phyloP scores from a whole-genome alignment of 192 early-diverging fungal species.

The Diversispora eburnea region DNA sequence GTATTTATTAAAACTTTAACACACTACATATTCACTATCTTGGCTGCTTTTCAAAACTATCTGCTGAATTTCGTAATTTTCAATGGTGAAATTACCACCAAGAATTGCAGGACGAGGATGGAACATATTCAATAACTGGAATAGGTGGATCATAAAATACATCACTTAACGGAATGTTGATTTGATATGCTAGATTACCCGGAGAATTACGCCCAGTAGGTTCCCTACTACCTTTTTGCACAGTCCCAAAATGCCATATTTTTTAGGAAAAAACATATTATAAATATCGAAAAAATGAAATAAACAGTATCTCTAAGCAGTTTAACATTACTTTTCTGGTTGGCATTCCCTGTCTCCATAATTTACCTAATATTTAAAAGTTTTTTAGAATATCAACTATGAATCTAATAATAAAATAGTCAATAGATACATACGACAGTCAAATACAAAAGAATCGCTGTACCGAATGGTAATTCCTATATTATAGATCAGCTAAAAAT shows the following conservation, averaged over 20 bases:
- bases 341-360: slow-evolving; percentile 5
- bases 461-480: too few species aligned
- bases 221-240: slow-evolving; percentile 16
- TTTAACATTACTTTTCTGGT: slow-evolving; percentile 22
- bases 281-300: slow-evolving; percentile 26
- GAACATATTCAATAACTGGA: slow-evolving; percentile 22
- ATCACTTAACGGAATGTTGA: slow-evolving; percentile 22
- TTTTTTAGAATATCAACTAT: slow-evolving; percentile 19
- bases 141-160: slow-evolving; percentile 23
- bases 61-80: slow-evolving; percentile 21
- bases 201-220: slow-evolving; percentile 16
- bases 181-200: slow-evolving; percentile 19
- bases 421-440: too few species aligned
- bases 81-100: slow-evolving; percentile 23
- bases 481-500: too few species aligned
- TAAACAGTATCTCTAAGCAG: slow-evolving; percentile 20
- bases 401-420: slow-evolving; percentile 1
- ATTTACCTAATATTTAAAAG: slow-evolving; percentile 24
- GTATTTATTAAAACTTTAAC: slow-evolving; percentile 3
- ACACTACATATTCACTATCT: slow-evolving; percentile 19
- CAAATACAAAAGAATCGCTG: too few species aligned
- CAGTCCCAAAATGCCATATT: slow-evolving; percentile 3
- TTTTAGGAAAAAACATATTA: slow-evolving; percentile 14
- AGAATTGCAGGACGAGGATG: slow-evolving; percentile 20
- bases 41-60: slow-evolving; percentile 10